phyloP scores from a whole-genome alignment of 371 early-diverging fungal species.

The Mortierella sp. region DNA sequence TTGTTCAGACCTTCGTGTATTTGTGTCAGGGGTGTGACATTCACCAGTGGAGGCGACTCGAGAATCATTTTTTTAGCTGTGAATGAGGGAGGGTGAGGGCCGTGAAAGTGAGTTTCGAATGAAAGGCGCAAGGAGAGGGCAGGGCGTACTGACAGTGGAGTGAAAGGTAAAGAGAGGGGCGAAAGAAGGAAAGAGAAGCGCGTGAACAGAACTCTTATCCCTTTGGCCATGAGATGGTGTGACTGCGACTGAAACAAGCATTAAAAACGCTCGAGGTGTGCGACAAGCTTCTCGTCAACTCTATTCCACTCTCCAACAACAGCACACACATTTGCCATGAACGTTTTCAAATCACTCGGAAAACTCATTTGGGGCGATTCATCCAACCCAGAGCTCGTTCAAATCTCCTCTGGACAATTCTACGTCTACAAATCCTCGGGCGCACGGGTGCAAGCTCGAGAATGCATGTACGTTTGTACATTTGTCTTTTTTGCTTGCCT shows the following conservation, averaged over 20 bases:
- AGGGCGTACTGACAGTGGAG: neutral
- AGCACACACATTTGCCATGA: conserved; percentile 19
- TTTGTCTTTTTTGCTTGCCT: neutral
- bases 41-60: conserved; percentile 51
- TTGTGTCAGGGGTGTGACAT: conserved; percentile 40
- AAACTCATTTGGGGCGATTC: conserved; percentile 67
- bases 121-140: neutral
- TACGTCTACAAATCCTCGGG: conserved; percentile 57
- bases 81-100: neutral
- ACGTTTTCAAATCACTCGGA: conserved; percentile 67
- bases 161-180: neutral
- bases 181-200: neutral
- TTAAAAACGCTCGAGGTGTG: neutral
- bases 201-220: neutral
- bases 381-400: conserved; percentile 61
- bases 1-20: conserved; percentile 47
- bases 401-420: conserved; percentile 70
- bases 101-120: neutral
- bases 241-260: conserved; percentile 12
- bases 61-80: conserved; percentile 29
- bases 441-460: conserved; percentile 33
- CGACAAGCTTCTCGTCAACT: neutral
- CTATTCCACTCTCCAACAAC: neutral
- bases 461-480: conserved; percentile 50
- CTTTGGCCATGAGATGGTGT: neutral